phyloP scores from a whole-genome alignment of 2,329 filamentous ascomycete species.

The Penicillium sp. region DNA sequence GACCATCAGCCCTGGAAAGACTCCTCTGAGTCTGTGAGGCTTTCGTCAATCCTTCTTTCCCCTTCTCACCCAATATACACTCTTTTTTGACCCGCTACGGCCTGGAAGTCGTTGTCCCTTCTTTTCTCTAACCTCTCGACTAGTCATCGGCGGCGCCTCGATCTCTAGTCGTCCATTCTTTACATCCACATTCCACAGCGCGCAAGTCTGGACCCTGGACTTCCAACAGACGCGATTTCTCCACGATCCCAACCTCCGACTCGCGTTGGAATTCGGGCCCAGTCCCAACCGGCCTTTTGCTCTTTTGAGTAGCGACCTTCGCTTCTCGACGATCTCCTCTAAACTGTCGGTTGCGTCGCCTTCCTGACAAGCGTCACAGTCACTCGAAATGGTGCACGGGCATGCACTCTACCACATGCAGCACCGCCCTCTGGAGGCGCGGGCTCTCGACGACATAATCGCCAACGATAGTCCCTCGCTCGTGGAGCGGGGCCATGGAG shows the following conservation, averaged over 20 bases:
- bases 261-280: constrained; percentile 24
- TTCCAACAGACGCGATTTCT: constrained; percentile 19
- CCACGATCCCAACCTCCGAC: constrained; percentile 5
- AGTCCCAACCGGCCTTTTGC: not conserved
- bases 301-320: constrained; percentile 11
- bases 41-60: not conserved
- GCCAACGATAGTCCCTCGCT: not conserved
- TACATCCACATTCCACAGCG: constrained; percentile 28
- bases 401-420: constrained; percentile 34
- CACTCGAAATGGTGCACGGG: constrained; percentile 34
- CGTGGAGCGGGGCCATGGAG: not conserved
- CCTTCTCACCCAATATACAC: constrained; percentile 2
- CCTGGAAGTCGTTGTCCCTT: constrained; percentile 31
- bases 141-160: constrained; percentile 26
- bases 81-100: constrained; percentile 10
- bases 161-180: constrained; percentile 30
- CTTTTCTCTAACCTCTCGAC: constrained; percentile 22
- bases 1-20: not conserved
- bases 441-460: constrained; percentile 15
- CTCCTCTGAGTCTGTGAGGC: not conserved
- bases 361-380: not conserved
- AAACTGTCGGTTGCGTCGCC: not conserved
- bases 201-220: constrained; percentile 17
- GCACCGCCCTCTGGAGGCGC: constrained; percentile 25
- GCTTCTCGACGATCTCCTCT: constrained; percentile 1